Conservation (phyloP, 257 asterid genomes). For the Gentiana straminea region DNA sequence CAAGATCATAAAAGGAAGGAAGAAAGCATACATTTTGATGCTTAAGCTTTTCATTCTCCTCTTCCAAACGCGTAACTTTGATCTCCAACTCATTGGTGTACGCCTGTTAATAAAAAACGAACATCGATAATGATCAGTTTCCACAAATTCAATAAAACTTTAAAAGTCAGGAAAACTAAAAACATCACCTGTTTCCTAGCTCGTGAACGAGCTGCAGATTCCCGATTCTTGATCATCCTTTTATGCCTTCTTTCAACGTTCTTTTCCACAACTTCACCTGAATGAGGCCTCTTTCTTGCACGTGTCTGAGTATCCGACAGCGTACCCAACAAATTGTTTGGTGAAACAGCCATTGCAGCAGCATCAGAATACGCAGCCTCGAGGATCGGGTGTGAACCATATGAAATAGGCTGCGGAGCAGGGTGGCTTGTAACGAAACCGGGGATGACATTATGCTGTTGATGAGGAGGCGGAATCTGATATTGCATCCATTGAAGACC, state of each 20-base stretch:
- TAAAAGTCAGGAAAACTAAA: not conserved
- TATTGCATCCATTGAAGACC: slow-evolving; percentile 61
- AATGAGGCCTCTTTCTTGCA: slow-evolving; percentile 59
- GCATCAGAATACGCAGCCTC: slow-evolving; percentile 45
- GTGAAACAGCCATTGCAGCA: slow-evolving; percentile 43
- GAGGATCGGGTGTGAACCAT: slow-evolving; percentile 38
- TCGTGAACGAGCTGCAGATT: slow-evolving; percentile 92
- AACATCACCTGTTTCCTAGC: slow-evolving; percentile 78
- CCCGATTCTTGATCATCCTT: slow-evolving; percentile 94
- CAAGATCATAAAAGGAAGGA: too few relatives aligned
- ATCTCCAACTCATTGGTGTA: slow-evolving; percentile 91
- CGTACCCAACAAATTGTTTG: slow-evolving; percentile 52
- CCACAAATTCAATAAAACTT: not conserved
- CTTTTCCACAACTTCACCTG: slow-evolving; percentile 52
- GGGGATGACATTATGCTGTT: slow-evolving; percentile 25
- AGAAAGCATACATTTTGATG: slow-evolving; percentile 49
- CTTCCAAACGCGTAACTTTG: slow-evolving; percentile 79
- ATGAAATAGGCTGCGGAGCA: slow-evolving; percentile 41
- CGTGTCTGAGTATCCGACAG: slow-evolving; percentile 61
- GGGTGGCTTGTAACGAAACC: slow-evolving; percentile 44
- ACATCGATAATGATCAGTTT: slow-evolving; percentile 2
- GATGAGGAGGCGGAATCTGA: slow-evolving; percentile 33
- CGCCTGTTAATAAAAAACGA: slow-evolving; percentile 41
- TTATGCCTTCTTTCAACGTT: slow-evolving; percentile 21
- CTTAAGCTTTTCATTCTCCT: slow-evolving; percentile 83